These are phyloP conservation scores for Basipetospora chlamydospora DNA, from an alignment of 2,329 filamentous ascomycete genomes.

Conservation along the genomic window DNA sequence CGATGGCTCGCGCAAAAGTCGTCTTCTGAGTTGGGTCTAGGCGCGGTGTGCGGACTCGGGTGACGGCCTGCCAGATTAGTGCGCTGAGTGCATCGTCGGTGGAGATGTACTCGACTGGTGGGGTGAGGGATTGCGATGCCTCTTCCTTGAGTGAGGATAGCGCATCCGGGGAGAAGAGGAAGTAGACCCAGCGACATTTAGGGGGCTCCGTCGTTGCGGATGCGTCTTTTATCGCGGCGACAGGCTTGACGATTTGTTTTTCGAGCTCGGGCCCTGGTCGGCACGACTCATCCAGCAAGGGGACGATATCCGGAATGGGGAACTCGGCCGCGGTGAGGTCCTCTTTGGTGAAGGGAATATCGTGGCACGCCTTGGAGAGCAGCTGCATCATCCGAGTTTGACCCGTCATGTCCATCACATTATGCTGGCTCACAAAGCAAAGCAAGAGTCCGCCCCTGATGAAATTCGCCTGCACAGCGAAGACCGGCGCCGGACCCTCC, in stretches of 20 bases:
- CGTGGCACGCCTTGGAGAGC: conserved; percentile 31
- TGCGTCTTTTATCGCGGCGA: no score
- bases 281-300: conserved; percentile 17
- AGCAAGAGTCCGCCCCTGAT: conserved; percentile 34
- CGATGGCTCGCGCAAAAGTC: conserved; percentile 31
- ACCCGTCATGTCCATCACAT: conserved; percentile 34
- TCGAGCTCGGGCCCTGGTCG: conserved; percentile 19
- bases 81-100: conserved; percentile 39
- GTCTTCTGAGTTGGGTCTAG: conserved; percentile 12
- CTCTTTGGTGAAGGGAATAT: conserved; percentile 26
- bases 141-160: conserved; percentile 25
- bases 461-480: conserved; percentile 32
- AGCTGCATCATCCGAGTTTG: conserved; percentile 29
- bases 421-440: conserved; percentile 32
- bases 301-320: conserved; percentile 16
- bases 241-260: conserved; percentile 17
- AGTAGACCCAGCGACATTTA: conserved; percentile 27
- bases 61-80: conserved; percentile 32
- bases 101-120: conserved; percentile 23
- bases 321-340: conserved; percentile 18
- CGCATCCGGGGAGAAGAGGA: conserved; percentile 23
- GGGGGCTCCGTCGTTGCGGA: no score
- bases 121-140: conserved; percentile 15
- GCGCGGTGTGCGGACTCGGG: conserved; percentile 23
- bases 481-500: conserved; percentile 19